phyloP scores from a whole-genome alignment of 306 rosid genomes.

The Quercus glauca region DNA sequence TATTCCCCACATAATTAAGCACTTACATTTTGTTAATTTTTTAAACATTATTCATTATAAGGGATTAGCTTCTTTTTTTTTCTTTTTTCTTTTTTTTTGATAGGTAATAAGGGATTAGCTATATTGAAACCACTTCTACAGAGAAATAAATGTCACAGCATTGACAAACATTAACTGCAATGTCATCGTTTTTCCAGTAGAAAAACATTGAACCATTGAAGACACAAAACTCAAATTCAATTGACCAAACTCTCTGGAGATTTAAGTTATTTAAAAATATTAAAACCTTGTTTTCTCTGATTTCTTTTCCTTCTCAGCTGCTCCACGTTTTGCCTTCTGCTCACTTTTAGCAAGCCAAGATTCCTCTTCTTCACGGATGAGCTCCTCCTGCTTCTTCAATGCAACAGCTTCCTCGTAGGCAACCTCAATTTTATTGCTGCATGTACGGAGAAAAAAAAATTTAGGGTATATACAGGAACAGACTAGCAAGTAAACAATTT shows the following conservation, averaged over 20 bases:
- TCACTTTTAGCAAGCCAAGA: constrained; percentile 92
- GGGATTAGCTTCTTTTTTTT: no score
- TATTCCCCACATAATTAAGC: not conserved
- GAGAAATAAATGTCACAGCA: not conserved
- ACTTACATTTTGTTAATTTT: not conserved
- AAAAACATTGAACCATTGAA: not conserved
- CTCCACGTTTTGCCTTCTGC: constrained; percentile 77
- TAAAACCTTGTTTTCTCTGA: constrained; percentile 82
- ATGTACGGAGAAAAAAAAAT: constrained; percentile 24
- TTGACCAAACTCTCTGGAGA: constrained; percentile 1
- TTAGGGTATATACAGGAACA: constrained; percentile 9
- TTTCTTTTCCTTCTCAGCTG: constrained; percentile 80
- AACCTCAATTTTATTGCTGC: constrained; percentile 96
- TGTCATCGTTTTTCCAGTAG: not conserved
- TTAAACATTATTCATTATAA: not conserved
- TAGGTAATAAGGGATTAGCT: not conserved
- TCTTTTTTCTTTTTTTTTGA: no score
- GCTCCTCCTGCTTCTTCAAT: constrained; percentile 94
- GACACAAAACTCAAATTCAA: not conserved
- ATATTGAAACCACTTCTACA: not conserved
- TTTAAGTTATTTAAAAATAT: not conserved
- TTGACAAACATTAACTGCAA: not conserved
- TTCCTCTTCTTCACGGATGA: constrained; percentile 99
- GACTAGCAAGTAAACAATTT: not conserved
- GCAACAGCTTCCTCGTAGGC: constrained; percentile 99